phyloP scores from a whole-genome alignment of 2,329 filamentous ascomycete genomes.

The Clonostachys rosea region DNA sequence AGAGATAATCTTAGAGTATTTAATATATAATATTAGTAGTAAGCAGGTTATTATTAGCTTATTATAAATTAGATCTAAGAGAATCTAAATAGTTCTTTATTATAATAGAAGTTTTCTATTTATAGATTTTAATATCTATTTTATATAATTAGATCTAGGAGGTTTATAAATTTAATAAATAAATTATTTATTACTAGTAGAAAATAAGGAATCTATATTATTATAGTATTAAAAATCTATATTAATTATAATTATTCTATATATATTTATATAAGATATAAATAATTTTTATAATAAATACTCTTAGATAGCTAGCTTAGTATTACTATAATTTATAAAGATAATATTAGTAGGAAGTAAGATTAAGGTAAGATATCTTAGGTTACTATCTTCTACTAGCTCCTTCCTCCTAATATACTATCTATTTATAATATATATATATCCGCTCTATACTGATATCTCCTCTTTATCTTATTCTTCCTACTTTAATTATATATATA shows the following conservation, averaged over 20 bases:
- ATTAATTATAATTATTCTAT: neutral
- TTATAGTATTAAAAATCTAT: neutral
- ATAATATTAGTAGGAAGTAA: neutral
- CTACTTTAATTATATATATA: too few relatives aligned
- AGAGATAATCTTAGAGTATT: neutral
- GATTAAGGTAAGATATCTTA: neutral
- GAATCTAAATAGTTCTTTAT: neutral
- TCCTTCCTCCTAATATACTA: too few relatives aligned
- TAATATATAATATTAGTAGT: neutral
- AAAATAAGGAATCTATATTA: neutral
- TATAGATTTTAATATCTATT: constrained; percentile 2
- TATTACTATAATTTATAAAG: neutral
- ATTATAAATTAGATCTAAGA: neutral
- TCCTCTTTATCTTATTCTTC: too few relatives aligned
- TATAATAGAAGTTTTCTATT: constrained; percentile 1
- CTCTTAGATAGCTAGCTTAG: neutral
- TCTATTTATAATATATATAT: too few relatives aligned
- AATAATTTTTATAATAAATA: neutral
- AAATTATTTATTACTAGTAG: neutral
- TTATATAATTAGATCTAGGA: constrained; percentile 1
- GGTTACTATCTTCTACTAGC: too few relatives aligned
- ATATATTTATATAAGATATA: neutral
- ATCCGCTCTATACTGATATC: too few relatives aligned
- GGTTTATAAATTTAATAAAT: neutral
- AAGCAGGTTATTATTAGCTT: constrained; percentile 1